phyloP scores from a whole-genome alignment of 768 basidiomycete genomes.

The Leucosporidium yakuticum region DNA sequence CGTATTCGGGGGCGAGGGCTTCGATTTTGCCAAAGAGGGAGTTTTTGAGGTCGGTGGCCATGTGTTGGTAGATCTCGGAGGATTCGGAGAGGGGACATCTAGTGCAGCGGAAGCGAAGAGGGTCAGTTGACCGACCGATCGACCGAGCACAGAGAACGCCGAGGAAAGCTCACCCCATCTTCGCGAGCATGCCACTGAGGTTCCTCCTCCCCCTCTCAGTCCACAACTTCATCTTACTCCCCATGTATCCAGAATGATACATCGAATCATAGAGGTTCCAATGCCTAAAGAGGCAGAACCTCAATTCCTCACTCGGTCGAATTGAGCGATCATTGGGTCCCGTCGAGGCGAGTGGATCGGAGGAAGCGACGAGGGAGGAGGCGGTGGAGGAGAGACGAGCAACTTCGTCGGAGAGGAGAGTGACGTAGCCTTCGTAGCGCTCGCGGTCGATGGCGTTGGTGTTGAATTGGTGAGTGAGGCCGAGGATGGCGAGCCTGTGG shows the following conservation, averaged over 20 bases:
- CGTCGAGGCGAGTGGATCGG: conserved; percentile 34
- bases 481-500: conserved; percentile 80
- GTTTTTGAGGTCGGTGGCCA: conserved; percentile 91
- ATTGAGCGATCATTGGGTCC: conserved; percentile 76
- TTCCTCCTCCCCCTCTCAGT: conserved; percentile 85
- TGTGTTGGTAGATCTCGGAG: conserved; percentile 86
- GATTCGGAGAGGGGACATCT: conserved; percentile 68
- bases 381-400: conserved; percentile 56
- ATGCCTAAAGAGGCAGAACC: conserved; percentile 91
- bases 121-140: conserved; percentile 1
- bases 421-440: conserved; percentile 72
- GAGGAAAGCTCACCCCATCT: conserved; percentile 73
- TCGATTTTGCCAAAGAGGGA: conserved; percentile 73
- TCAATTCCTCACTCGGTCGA: conserved; percentile 75
- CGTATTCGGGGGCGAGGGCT: conserved; percentile 87
- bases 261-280: conserved; percentile 98
- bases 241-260: conserved; percentile 95
- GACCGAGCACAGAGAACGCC: background rate
- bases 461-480: conserved; percentile 86
- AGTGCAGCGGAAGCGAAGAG: background rate
- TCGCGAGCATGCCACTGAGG: conserved; percentile 83
- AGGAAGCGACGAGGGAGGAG: conserved; percentile 34
- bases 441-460: conserved; percentile 80
- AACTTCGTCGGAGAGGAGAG: conserved; percentile 83
- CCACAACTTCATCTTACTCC: conserved; percentile 92